Conservation (phyloP, 2,329 filamentous ascomycete genomes). For the Claviceps humidiphila region DNA sequence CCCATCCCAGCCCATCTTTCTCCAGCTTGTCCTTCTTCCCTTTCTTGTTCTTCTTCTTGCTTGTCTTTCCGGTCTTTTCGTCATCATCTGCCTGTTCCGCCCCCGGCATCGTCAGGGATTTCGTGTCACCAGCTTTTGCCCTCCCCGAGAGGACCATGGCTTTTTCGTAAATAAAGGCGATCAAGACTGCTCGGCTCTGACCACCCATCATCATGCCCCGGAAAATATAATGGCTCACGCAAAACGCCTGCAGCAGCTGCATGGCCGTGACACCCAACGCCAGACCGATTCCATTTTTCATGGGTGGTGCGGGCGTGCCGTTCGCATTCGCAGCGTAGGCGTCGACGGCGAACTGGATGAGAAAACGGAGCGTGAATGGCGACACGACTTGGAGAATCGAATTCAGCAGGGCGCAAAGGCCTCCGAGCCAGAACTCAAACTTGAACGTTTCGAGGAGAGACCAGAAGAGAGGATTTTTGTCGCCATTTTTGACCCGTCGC, state of each 20-base stretch:
- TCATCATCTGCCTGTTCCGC: constrained; percentile 34
- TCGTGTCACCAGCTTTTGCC: constrained; percentile 67
- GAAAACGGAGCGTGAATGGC: constrained; percentile 71
- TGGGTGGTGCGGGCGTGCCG: constrained; percentile 43
- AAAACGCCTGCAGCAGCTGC: constrained; percentile 71
- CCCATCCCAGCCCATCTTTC: constrained; percentile 68
- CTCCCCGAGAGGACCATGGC: constrained; percentile 78
- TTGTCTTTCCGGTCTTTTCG: constrained; percentile 28
- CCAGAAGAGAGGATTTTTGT: constrained; percentile 61
- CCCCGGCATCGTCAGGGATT: constrained; percentile 17
- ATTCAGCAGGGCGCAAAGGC: constrained; percentile 60
- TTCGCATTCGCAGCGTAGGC: constrained; percentile 54
- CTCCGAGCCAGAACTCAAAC: constrained; percentile 73
- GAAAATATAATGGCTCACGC: constrained; percentile 85
- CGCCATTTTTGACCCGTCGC: constrained; percentile 50
- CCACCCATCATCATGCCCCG: constrained; percentile 85
- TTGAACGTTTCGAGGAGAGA: constrained; percentile 80
- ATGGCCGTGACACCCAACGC: constrained; percentile 75
- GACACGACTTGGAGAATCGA: constrained; percentile 67
- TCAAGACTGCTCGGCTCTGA: constrained; percentile 66
- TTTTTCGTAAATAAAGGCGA: constrained; percentile 83
- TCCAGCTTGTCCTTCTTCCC: constrained; percentile 26
- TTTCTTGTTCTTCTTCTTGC: constrained; percentile 18
- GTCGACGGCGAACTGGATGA: constrained; percentile 73
- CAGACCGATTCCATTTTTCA: constrained; percentile 67